Evolutionary conservation across 768 basidiomycete genomes (phyloP), one percentile per base, ranked within the genome.

Genomic region (Boletus sensibilis): DNA sequence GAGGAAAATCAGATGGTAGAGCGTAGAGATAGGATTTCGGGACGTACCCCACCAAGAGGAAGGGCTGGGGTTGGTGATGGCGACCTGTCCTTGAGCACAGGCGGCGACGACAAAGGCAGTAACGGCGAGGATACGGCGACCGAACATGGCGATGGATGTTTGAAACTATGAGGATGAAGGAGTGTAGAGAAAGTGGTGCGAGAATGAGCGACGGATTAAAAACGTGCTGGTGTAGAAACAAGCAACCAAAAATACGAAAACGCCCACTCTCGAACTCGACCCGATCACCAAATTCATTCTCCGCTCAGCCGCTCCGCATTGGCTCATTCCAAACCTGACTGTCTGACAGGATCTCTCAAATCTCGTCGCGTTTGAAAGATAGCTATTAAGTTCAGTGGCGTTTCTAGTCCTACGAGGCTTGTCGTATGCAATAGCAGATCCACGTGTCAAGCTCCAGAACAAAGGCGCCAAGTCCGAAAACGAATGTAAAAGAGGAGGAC

Each of bases 1-100:
- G 18, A 31, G 38, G 14, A 34, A 37, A 0, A 25, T 54, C 1
- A 51, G 51, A 43, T 27, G 37, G 27, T 23, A 39, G 33, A 10
- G 50, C 35, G 44, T 34, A 12, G 42, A 10, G 9, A 48, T 8
- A 40, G 33, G n/a, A 49, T 51, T 23, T 34, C 29, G 1, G 25
- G 14, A 78, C 82, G 48, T 56, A 87, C 86, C 81, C 86, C 86
- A 87, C 85, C 85, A 87, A 9, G 72, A 64, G 60, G 71, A 50
- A 2, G 75, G 40, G 33, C 75, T 72, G 2, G 86, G 86, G 40
- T 68, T 63, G 43, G 76, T 70, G 73, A 87, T 72, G 39, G 62
- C 33, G 54, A 84, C 71, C 58, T 77, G 70, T 9, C 79, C 79
- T 35, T 57, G 55, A 8, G 58, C 66, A 58, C 71, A 66, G 40